A percentile compares a stretch with the other conserved stretches of the same genome.
Evolutionary conservation across 768 basidiomycete species (phyloP).

Genomic region (Lactarius pseudohatsudake): DNA sequence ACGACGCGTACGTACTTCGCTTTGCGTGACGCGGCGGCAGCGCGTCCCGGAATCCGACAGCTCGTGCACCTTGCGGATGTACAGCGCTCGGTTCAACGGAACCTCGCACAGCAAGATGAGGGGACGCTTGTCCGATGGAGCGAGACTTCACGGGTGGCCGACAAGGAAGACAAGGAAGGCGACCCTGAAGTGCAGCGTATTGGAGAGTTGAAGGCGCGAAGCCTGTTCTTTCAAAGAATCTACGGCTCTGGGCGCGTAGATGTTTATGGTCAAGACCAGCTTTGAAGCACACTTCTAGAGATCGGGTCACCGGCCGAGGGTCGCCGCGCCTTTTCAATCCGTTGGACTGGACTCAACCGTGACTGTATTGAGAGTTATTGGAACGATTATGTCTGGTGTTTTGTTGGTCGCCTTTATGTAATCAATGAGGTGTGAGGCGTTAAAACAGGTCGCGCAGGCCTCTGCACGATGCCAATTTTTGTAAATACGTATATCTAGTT

Average conservation of each 20-base stretch:
- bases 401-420: no score
- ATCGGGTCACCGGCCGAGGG: neutral
- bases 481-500: no score
- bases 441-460: no score
- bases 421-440: no score
- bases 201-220: conserved; percentile 8
- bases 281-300: neutral
- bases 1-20: neutral
- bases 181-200: conserved; percentile 10
- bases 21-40: conserved; percentile 5
- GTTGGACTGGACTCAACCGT: no score
- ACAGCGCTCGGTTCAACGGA: conserved; percentile 20
- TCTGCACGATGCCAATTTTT: no score
- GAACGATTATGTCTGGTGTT: no score
- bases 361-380: no score
- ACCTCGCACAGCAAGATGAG: neutral
- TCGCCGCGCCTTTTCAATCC: no score
- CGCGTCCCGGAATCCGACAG: conserved; percentile 1
- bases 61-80: conserved; percentile 27
- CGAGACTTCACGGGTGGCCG: neutral
- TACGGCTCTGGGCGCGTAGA: neutral
- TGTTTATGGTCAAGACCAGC: conserved; percentile 14
- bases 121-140: neutral
- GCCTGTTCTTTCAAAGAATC: neutral
- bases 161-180: neutral